phyloP scores from a whole-genome alignment of 305 asterid species.

The Fraxinus sp. region DNA sequence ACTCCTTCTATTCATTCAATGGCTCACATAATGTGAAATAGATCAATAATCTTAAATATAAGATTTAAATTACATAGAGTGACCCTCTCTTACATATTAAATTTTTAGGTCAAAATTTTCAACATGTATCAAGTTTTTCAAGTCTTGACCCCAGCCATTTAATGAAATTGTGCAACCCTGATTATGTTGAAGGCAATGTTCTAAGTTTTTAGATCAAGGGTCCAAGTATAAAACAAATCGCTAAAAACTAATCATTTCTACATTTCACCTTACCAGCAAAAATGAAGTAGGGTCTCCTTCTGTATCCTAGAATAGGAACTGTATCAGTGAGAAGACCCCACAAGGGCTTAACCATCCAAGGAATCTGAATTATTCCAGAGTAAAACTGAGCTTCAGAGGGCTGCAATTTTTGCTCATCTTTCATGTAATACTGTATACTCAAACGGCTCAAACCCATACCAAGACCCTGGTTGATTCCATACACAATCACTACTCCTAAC shows the following conservation, averaged over 20 bases:
- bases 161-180: neutral
- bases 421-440: constrained; percentile 63
- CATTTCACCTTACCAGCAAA: constrained; percentile 44
- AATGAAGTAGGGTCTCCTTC: constrained; percentile 58
- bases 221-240: neutral
- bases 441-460: constrained; percentile 51
- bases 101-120: neutral
- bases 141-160: neutral
- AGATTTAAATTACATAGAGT: neutral
- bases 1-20: constrained; percentile 11
- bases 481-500: constrained; percentile 52
- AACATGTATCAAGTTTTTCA: neutral
- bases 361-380: constrained; percentile 52
- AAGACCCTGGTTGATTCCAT: constrained; percentile 65
- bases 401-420: constrained; percentile 66
- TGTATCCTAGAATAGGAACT: constrained; percentile 47
- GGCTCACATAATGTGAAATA: neutral
- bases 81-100: neutral
- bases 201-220: neutral
- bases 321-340: constrained; percentile 66
- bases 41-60: neutral
- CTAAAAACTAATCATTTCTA: neutral
- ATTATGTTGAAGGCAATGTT: neutral
- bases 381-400: constrained; percentile 63
- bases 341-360: constrained; percentile 63